Evolutionary conservation across 495 filamentous ascomycete species (phyloP).

Genomic region (Coniosporium apollinis): DNA sequence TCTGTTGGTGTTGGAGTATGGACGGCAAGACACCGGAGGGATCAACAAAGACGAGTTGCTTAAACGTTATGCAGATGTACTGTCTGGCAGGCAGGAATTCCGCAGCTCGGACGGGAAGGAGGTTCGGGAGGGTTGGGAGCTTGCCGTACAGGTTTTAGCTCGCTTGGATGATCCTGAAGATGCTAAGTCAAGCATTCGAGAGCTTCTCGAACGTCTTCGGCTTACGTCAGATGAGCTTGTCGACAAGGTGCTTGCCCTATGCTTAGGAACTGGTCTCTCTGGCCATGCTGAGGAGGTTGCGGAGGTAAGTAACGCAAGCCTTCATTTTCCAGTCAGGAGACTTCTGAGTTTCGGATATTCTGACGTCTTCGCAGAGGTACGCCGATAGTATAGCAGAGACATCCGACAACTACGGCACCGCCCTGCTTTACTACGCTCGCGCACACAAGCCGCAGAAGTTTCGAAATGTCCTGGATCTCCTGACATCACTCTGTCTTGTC

Average conservation of each 20-base stretch:
- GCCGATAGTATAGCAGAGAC: conserved; percentile 50
- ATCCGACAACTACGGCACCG: conserved; percentile 58
- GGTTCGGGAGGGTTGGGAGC: conserved; percentile 61
- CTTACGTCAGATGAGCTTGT: conserved; percentile 48
- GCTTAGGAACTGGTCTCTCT: conserved; percentile 51
- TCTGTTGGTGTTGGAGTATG: conserved; percentile 44
- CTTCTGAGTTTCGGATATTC: conserved; percentile 3
- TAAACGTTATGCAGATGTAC: conserved; percentile 45
- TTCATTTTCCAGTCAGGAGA: conserved; percentile 1
- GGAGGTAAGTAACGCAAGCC: conserved; percentile 46
- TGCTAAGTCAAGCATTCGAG: conserved; percentile 48
- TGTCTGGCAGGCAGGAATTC: conserved; percentile 29
- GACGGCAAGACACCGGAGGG: conserved; percentile 17
- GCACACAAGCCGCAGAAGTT: conserved; percentile 58
- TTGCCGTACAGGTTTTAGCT: conserved; percentile 59
- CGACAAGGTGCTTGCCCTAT: conserved; percentile 55
- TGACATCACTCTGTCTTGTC: conserved; percentile 71
- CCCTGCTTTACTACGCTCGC: conserved; percentile 72
- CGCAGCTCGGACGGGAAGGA: conserved; percentile 17
- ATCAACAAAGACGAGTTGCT: conserved; percentile 51
- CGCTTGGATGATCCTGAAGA: conserved; percentile 48
- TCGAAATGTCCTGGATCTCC: conserved; percentile 62
- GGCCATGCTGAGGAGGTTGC: conserved; percentile 54
- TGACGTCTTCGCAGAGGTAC: conserved; percentile 39
- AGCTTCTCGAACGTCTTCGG: conserved; percentile 45